Base-by-base conservation (phyloP, 805 yeast genomes). In the Cyberlindnera japonica region DNA sequence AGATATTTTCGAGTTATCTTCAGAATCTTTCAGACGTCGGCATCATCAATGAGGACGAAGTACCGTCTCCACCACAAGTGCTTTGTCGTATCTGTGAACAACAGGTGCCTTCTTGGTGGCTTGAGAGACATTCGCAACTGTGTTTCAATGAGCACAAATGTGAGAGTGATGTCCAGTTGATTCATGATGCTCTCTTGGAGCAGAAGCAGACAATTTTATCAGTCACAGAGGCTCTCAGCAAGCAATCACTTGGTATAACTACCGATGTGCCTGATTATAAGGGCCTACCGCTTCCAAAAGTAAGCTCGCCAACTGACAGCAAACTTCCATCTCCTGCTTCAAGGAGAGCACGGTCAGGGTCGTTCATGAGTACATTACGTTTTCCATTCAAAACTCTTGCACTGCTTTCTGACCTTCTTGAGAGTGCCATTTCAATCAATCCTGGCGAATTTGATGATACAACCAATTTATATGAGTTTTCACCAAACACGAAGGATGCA, bases 21-120 rank as follows among this genome's bases (percentile, higher is more conserved):
- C 63, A 77, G 33, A 69, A 72, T 42, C 67, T 91, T 6, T 75
- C 83, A 19, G 86, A 81, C 25, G 59, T 72, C 29, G 86, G 81
- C 8, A 68, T 81, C 13, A 69, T 79, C 3, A 83, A 83, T 49
- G 83, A 80, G 53, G 69, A 64, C 10, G 68, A 71, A 43, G 71
- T 87, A 0, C 95, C 96, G 0, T 73, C 78, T n/a, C 96, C 96
- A 1, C 81, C 81, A 18, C 72, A 79, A 41, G 88, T 85, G 26
- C 65, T 93, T 23, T 93, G 99, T 61, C 74, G 96, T 35, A 89
- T 93, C 20, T 93, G 99, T 63, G 99, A 93, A 56, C 79, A 80
- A 22, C 75, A 75, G 35, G 80, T 89, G n/a, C 96, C 95, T 4
- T 84, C 89, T 4, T 93, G 99, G 99, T 93, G 95, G 83, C 69